Evolutionary conservation across 1,284 basidiomycete genomes (phyloP), one percentile per base, ranked within the genome.

Genomic region (Malassezia furfur): DNA sequence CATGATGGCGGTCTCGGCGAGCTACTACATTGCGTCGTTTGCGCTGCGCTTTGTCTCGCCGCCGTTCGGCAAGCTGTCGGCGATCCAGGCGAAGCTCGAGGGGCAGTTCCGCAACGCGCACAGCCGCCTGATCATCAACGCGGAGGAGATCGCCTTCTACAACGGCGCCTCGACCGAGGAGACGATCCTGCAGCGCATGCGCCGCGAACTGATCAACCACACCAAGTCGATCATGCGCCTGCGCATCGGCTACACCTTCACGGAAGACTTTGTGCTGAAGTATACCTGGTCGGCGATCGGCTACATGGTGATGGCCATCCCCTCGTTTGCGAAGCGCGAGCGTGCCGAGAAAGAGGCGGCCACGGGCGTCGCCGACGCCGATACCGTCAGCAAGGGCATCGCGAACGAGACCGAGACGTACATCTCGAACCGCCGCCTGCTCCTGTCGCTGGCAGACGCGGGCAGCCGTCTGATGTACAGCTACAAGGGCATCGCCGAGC

Each of bases 61-160:
- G 0, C 88, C 91, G 0, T 98, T 98, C 75, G 93, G 91, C 0
- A 83, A 86, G 45, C 81, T 98, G 25, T 89, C 91, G 0, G 88
- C 88, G 1, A 82, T 88, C 5, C 90, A 96, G 72, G 88, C 90
- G 0, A 83, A 85, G 43, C 70, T 82, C 8, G 81, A 82, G 70
- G 93, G 93, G 14, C 91, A 96, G 66, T 96, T 94, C 71, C 80
- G 91, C 32, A 83, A 85, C 0, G 91, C 90, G 0, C 85, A 96
- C 73, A 85, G 86, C 0, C 77, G 91, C 22, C 82, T 96, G 5
- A 91, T 88, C 3, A 81, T 91, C 59, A 91, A 96, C 68, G 84
- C 86, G 14, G 91, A 98, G 74, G 91, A 98, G 76, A 82, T 98
- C 43, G 91, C 91, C 0, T 96, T 98, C 73, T 98, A 98, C 76